phyloP scores from a whole-genome alignment of 768 basidiomycete genomes.

The Clathrus columnatus region DNA sequence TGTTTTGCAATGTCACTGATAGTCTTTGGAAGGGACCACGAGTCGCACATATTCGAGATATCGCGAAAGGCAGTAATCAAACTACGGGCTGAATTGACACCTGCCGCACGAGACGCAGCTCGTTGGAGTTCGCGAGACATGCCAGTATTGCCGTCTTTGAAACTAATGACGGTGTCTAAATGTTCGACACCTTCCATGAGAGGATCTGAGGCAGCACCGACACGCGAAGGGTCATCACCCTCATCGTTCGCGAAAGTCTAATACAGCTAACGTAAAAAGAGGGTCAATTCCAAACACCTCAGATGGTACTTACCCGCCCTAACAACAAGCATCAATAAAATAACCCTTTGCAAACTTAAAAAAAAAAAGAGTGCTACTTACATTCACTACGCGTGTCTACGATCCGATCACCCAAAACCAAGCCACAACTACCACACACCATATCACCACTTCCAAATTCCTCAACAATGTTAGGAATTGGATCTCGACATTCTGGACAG shows the following conservation, averaged over 20 bases:
- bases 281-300: conserved; percentile 12
- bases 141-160: conserved; percentile 90
- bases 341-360: conserved; percentile 7
- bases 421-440: conserved; percentile 87
- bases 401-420: conserved; percentile 91
- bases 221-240: conserved; percentile 99
- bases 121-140: conserved; percentile 88
- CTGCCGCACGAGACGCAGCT: conserved; percentile 73
- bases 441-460: conserved; percentile 97
- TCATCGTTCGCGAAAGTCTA: conserved; percentile 99
- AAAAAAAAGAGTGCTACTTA: conserved; percentile 36
- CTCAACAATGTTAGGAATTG: conserved; percentile 91
- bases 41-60: conserved; percentile 91
- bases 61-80: conserved; percentile 84
- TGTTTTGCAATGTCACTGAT: conserved; percentile 96
- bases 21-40: conserved; percentile 86
- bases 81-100: conserved; percentile 72
- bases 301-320: conserved; percentile 21
- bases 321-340: conserved; percentile 8
- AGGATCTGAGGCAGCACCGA: conserved; percentile 92
- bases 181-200: conserved; percentile 92
- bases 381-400: conserved; percentile 99
- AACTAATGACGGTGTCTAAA: conserved; percentile 90
- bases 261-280: conserved; percentile 13
- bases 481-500: conserved; percentile 92